These are phyloP conservation scores for Ophiostoma tasmaniense DNA, from an alignment of 2,329 filamentous ascomycete genomes.

Conservation along the genomic window DNA sequence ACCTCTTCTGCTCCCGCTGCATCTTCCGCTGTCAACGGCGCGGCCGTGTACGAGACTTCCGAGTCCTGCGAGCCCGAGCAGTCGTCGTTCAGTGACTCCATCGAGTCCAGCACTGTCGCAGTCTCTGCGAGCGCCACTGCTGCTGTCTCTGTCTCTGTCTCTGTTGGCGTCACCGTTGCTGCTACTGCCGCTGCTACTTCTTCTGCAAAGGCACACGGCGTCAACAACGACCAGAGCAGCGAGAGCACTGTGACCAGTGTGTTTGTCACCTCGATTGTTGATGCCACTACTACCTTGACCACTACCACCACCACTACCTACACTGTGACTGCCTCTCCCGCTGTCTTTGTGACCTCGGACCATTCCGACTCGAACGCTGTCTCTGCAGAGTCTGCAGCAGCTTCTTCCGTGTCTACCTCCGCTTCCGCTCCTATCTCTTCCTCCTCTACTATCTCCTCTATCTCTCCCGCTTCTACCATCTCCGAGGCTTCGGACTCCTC, in stretches of 20 bases:
- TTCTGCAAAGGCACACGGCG: not conserved
- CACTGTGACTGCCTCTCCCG: not conserved
- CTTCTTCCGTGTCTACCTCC: not conserved
- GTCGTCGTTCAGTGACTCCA: not conserved
- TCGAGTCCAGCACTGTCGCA: not conserved
- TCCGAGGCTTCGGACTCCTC: not conserved
- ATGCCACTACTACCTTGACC: not conserved
- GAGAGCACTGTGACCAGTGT: not conserved
- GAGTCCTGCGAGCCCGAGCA: slow-evolving; percentile 1
- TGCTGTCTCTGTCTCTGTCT: slow-evolving; percentile 4
- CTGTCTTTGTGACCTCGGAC: not conserved
- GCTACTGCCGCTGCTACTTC: not conserved
- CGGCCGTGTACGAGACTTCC: not conserved
- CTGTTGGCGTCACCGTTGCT: not conserved
- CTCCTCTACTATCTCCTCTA: not conserved
- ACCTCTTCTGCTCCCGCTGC: not conserved
- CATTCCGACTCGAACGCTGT: not conserved
- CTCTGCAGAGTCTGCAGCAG: not conserved
- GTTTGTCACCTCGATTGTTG: not conserved
- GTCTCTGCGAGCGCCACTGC: not conserved
- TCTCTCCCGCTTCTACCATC: slow-evolving; percentile 1
- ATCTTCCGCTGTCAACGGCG: not conserved
- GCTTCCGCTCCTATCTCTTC: not conserved
- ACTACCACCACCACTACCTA: not conserved
- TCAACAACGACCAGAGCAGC: not conserved